phyloP scores from a whole-genome alignment of 148 eudicot genomes.

The Heliosperma pusillum region DNA sequence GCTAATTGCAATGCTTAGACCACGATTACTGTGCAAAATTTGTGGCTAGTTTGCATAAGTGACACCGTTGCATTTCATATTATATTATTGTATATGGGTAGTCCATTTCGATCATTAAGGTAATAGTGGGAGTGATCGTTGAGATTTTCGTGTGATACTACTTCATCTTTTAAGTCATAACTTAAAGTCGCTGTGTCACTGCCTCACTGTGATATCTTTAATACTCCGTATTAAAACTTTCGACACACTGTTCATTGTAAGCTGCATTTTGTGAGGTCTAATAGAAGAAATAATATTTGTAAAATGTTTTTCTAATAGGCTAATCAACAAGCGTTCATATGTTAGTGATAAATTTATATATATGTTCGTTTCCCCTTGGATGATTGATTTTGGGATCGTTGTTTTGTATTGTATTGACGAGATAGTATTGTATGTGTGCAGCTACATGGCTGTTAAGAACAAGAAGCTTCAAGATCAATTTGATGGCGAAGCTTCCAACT shows the following conservation, averaged over 20 bases:
- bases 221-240: no score
- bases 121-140: conserved; percentile 6
- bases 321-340: neutral
- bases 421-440: conserved; percentile 28
- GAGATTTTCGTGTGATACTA: neutral
- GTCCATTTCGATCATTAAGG: neutral
- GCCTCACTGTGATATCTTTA: neutral
- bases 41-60: neutral
- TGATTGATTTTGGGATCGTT: neutral
- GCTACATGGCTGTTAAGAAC: conserved; percentile 95
- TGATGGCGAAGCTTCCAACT: conserved; percentile 78
- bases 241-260: neutral
- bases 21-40: conserved; percentile 1
- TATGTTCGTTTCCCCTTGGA: neutral
- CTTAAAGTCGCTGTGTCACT: no score
- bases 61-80: neutral
- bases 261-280: neutral
- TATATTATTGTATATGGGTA: neutral
- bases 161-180: neutral
- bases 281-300: neutral
- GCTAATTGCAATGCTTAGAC: neutral
- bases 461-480: conserved; percentile 79
- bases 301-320: neutral
- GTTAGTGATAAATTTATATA: neutral
- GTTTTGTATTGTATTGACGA: conserved; percentile 8